phyloP scores from a whole-genome alignment of 164 flowering plant species.

The Vitis rotundifolia region DNA sequence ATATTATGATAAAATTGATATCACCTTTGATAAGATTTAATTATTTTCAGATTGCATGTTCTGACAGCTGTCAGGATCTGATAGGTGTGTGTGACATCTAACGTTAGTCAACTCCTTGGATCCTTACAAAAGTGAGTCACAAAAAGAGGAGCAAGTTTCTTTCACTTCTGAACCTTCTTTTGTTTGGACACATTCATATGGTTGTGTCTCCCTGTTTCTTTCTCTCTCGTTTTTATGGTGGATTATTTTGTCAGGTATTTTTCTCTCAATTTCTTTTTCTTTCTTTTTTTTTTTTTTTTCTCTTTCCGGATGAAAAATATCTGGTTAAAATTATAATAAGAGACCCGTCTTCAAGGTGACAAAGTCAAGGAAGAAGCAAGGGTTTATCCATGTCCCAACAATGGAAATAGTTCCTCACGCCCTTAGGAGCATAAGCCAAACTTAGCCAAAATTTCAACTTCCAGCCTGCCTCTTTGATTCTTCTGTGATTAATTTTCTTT shows the following conservation, averaged over 20 bases:
- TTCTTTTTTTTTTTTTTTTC: background rate
- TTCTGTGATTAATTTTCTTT: no score
- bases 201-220: slow-evolving; percentile 8
- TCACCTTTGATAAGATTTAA: no score
- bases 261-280: background rate
- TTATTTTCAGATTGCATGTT: no score
- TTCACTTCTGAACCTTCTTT: background rate
- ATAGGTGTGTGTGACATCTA: slow-evolving; percentile 2
- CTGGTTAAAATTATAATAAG: no score
- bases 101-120: slow-evolving; percentile 19
- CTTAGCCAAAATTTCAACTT: no score
- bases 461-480: no score
- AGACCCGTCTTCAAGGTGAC: no score
- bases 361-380: no score
- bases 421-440: no score
- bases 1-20: no score
- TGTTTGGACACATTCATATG: slow-evolving; percentile 2
- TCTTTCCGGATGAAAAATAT: background rate
- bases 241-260: background rate
- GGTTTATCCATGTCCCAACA: no score
- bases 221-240: background rate
- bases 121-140: slow-evolving; percentile 9
- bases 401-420: no score
- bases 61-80: slow-evolving; percentile 3
- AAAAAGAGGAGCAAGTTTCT: background rate